Conservation (phyloP, 495 filamentous ascomycete species). For the Neurospora tetrasperma region DNA sequence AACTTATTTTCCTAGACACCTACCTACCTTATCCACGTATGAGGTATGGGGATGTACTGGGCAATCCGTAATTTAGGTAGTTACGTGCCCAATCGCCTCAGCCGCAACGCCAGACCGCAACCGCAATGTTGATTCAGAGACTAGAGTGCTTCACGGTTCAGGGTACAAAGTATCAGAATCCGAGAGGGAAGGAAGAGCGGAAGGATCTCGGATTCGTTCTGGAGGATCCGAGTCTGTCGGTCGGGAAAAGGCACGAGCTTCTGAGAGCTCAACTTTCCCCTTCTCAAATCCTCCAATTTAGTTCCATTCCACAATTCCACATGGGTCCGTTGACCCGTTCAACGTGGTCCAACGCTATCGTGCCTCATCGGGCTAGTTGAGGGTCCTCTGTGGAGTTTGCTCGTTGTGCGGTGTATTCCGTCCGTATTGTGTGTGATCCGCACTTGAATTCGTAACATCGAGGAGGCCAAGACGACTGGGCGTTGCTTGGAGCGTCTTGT, state of each 20-base stretch:
- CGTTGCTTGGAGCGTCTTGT: background rate
- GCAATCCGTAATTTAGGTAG: background rate
- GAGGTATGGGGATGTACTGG: background rate
- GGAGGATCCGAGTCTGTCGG: background rate
- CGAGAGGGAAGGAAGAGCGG: background rate
- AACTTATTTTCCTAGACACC: background rate
- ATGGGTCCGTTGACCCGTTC: background rate
- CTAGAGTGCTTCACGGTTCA: background rate
- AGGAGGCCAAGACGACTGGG: background rate
- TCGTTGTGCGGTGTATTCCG: background rate
- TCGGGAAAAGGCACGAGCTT: background rate
- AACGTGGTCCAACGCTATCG: constrained; percentile 1
- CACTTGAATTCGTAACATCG: background rate
- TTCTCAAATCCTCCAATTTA: background rate
- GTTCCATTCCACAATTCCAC: background rate
- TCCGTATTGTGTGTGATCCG: background rate
- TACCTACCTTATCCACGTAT: background rate
- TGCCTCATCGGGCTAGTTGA: background rate
- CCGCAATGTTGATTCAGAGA: background rate
- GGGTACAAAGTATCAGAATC: background rate
- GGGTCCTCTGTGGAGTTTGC: background rate
- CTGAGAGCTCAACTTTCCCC: background rate
- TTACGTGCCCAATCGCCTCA: background rate
- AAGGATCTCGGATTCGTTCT: background rate
- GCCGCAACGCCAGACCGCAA: background rate